Evolutionary conservation across 2,329 filamentous ascomycete species (phyloP).

Genomic region (Colletotrichum costaricense): DNA sequence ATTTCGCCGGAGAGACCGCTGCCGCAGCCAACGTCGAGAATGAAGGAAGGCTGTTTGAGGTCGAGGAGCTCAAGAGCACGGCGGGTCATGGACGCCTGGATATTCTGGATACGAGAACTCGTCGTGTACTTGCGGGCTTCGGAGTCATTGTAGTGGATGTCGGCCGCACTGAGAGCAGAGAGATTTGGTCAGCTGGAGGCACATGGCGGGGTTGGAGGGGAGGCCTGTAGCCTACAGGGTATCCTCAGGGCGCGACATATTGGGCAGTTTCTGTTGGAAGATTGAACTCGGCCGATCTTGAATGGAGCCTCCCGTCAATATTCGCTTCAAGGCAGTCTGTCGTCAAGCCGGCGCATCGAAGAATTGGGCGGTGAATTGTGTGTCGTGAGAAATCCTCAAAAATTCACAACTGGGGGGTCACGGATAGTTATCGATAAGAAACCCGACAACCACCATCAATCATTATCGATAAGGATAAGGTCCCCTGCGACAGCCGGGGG

Average conservation of each 20-base stretch:
- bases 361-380: constrained; percentile 30
- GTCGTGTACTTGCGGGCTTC: constrained; percentile 99
- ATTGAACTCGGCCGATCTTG: background rate
- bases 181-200: constrained; percentile 5
- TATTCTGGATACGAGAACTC: constrained; percentile 92
- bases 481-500: too few species aligned
- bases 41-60: constrained; percentile 81
- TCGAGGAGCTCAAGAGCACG: constrained; percentile 92
- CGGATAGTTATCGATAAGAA: constrained; percentile 32
- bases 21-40: constrained; percentile 97
- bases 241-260: constrained; percentile 97
- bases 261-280: constrained; percentile 44
- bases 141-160: constrained; percentile 96
- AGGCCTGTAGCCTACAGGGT: constrained; percentile 72
- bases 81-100: constrained; percentile 94
- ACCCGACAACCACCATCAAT: background rate
- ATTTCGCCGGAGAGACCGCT: constrained; percentile 96
- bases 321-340: background rate
- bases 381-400: constrained; percentile 32
- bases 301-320: background rate
- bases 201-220: constrained; percentile 28
- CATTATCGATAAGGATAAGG: background rate
- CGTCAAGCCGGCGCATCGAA: constrained; percentile 24
- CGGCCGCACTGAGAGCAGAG: constrained; percentile 75
- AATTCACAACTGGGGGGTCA: constrained; percentile 24